phyloP scores from a whole-genome alignment of 805 yeast genomes.

The Zygoascus flipseniorum region DNA sequence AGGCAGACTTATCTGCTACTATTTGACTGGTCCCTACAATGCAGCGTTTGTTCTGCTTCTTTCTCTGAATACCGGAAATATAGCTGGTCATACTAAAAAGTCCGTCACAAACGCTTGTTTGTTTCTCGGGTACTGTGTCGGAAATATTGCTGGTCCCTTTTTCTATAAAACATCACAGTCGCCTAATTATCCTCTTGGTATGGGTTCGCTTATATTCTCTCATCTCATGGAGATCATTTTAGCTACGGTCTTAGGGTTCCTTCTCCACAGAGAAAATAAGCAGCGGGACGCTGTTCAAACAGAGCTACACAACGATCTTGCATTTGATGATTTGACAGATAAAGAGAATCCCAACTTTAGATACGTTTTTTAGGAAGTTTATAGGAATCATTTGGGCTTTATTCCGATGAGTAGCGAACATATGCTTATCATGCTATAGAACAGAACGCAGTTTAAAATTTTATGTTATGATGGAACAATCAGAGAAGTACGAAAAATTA shows the following conservation, averaged over 20 bases:
- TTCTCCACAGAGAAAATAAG: slow-evolving; percentile 6
- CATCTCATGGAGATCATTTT: slow-evolving; percentile 17
- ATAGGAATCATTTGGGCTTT: too few species aligned
- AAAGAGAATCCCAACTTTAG: slow-evolving; percentile 11
- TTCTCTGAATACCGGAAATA: slow-evolving; percentile 34
- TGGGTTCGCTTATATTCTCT: slow-evolving; percentile 12
- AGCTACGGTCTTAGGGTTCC: slow-evolving; percentile 11
- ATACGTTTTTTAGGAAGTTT: slow-evolving; percentile 17
- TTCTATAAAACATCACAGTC: slow-evolving; percentile 17
- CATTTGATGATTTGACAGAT: slow-evolving; percentile 10
- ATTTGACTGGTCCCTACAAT: slow-evolving; percentile 24
- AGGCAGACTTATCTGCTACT: slow-evolving; percentile 33
- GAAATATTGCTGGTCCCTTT: slow-evolving; percentile 43
- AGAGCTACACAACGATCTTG: not conserved
- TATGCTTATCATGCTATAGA: too few species aligned
- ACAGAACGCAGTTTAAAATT: too few species aligned
- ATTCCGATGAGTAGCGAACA: too few species aligned
- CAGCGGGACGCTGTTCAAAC: slow-evolving; percentile 5
- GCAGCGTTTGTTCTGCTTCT: slow-evolving; percentile 10
- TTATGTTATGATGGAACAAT: too few species aligned
- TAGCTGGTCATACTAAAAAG: slow-evolving; percentile 53
- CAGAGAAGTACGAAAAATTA: too few species aligned
- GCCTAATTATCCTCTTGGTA: slow-evolving; percentile 20
- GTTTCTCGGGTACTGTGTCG: slow-evolving; percentile 44
- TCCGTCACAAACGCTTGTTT: slow-evolving; percentile 37